Percentiles rank a stretch among this genome's conserved stretches.
These are phyloP conservation scores for Neofusicoccum ribis DNA, from an alignment of 2,329 filamentous ascomycete genomes.

Conservation along the genomic window DNA sequence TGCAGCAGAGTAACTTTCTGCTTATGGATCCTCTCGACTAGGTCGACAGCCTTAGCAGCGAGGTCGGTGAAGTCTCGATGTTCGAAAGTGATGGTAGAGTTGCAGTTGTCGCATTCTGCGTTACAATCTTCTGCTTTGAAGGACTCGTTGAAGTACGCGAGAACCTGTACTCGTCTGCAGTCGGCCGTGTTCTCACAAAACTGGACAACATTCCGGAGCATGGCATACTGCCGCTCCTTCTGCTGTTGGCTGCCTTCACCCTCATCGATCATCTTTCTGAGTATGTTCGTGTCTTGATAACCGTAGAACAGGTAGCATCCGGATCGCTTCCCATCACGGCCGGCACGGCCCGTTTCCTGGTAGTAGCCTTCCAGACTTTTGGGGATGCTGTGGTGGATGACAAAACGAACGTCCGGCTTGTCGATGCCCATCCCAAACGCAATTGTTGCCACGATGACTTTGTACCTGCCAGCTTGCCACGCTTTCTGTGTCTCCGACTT, in stretches of 20 bases:
- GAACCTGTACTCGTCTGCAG: slow-evolving; percentile 82
- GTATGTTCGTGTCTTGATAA: slow-evolving; percentile 70
- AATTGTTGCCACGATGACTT: slow-evolving; percentile 96
- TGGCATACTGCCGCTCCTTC: slow-evolving; percentile 78
- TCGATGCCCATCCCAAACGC: slow-evolving; percentile 99
- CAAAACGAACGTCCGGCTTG: slow-evolving; percentile 93
- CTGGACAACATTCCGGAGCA: slow-evolving; percentile 81
- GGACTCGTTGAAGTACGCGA: slow-evolving; percentile 90
- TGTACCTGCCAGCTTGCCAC: slow-evolving; percentile 78
- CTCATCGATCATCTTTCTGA: slow-evolving; percentile 81
- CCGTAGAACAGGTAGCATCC: slow-evolving; percentile 89
- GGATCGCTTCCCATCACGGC: slow-evolving; percentile 83
- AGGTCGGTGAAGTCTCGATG: slow-evolving; percentile 74
- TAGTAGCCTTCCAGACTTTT: slow-evolving; percentile 98
- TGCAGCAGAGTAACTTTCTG: slow-evolving; percentile 72
- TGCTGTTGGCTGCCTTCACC: slow-evolving; percentile 60
- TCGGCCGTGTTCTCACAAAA: slow-evolving; percentile 89
- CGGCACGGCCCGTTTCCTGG: slow-evolving; percentile 93
- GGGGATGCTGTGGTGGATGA: slow-evolving; percentile 88
- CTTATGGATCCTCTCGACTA: slow-evolving; percentile 61
- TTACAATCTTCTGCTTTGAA: slow-evolving; percentile 74
- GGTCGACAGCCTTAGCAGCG: slow-evolving; percentile 67
- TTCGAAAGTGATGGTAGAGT: slow-evolving; percentile 68
- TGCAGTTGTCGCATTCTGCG: slow-evolving; percentile 85
- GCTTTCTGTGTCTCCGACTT: slow-evolving; percentile 71